A percentile compares a stretch with the other conserved stretches of the same genome.
Evolutionary conservation across 140 eudicot genomes (phyloP).

Genomic region (Bidens hawaiensis): DNA sequence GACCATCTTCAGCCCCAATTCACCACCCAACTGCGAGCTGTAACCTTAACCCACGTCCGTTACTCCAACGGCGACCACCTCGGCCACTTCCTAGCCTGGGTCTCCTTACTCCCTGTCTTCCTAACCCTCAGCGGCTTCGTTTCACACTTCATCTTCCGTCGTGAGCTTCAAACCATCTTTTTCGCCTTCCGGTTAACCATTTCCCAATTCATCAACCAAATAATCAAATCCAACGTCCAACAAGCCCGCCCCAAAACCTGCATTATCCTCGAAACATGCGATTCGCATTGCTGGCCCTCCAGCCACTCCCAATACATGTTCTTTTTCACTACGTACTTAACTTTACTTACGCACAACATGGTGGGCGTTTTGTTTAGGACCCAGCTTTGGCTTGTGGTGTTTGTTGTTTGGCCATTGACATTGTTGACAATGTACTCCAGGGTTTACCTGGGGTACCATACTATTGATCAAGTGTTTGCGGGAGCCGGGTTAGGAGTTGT

Average conservation of each 20-base stretch:
- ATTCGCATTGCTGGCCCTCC: slow-evolving; percentile 95
- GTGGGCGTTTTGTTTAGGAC: slow-evolving; percentile 36
- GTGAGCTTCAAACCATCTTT: slow-evolving; percentile 72
- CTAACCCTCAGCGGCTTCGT: slow-evolving; percentile 74
- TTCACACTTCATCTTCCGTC: slow-evolving; percentile 80
- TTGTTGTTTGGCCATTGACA: slow-evolving; percentile 65
- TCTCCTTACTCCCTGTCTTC: slow-evolving; percentile 77
- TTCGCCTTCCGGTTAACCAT: slow-evolving; percentile 62
- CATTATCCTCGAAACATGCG: slow-evolving; percentile 64
- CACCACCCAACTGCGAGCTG: slow-evolving; percentile 48
- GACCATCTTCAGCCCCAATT: too few relatives aligned
- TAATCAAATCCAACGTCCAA: slow-evolving; percentile 48
- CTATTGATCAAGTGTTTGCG: slow-evolving; percentile 75
- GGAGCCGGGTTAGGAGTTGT: slow-evolving; percentile 62
- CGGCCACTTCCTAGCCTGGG: slow-evolving; percentile 80
- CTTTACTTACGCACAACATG: slow-evolving; percentile 40
- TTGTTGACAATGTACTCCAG: slow-evolving; percentile 64
- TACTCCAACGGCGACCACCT: slow-evolving; percentile 64
- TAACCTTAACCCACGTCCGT: slow-evolving; percentile 81
- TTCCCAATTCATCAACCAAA: slow-evolving; percentile 60
- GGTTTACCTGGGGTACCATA: slow-evolving; percentile 91
- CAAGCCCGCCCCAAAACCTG: slow-evolving; percentile 85
- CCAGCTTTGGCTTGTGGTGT: slow-evolving; percentile 40
- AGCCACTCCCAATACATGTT: slow-evolving; percentile 91
- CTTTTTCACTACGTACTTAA: slow-evolving; percentile 68